A percentile compares a stretch with the other conserved stretches of the same genome.
Evolutionary conservation across 345 rosid genomes (phyloP).

Genomic region (Salix suchowensis): DNA sequence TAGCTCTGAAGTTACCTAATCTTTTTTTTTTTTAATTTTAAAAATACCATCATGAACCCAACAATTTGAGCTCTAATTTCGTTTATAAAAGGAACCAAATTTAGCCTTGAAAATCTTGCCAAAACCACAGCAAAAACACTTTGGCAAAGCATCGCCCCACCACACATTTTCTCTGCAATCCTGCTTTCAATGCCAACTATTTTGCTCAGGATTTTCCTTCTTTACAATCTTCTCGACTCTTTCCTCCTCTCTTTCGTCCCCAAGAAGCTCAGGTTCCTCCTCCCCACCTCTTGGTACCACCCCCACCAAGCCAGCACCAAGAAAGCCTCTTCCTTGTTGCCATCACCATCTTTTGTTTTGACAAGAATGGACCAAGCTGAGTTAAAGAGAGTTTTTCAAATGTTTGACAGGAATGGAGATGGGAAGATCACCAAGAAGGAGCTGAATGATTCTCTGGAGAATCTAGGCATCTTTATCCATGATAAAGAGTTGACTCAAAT

Average conservation of each 20-base stretch:
- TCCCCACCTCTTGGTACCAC: conserved; percentile 35
- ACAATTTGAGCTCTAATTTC: neutral
- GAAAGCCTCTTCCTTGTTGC: neutral
- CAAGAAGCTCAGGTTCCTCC: conserved; percentile 44
- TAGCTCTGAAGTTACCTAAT: neutral
- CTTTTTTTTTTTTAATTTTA: too few relatives aligned
- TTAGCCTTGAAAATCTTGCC: neutral
- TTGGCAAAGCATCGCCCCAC: neutral
- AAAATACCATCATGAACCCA: neutral
- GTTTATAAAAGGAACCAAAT: neutral
- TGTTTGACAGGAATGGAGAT: conserved; percentile 80
- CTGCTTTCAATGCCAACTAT: conserved; percentile 23
- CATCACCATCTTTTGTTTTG: neutral
- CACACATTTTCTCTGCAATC: neutral
- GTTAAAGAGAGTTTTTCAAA: conserved; percentile 62
- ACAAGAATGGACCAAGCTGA: conserved; percentile 48
- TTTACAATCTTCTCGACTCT: conserved; percentile 43
- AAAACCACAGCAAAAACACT: neutral
- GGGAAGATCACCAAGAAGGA: conserved; percentile 64
- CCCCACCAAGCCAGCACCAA: conserved; percentile 9
- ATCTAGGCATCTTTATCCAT: conserved; percentile 63
- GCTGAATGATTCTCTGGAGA: conserved; percentile 55
- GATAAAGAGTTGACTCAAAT: conserved; percentile 47
- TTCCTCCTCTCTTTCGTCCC: conserved; percentile 45
- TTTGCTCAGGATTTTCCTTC: conserved; percentile 42